These are phyloP conservation scores for Boletus barrowsii DNA, from an alignment of 768 basidiomycete genomes.

Conservation along the genomic window DNA sequence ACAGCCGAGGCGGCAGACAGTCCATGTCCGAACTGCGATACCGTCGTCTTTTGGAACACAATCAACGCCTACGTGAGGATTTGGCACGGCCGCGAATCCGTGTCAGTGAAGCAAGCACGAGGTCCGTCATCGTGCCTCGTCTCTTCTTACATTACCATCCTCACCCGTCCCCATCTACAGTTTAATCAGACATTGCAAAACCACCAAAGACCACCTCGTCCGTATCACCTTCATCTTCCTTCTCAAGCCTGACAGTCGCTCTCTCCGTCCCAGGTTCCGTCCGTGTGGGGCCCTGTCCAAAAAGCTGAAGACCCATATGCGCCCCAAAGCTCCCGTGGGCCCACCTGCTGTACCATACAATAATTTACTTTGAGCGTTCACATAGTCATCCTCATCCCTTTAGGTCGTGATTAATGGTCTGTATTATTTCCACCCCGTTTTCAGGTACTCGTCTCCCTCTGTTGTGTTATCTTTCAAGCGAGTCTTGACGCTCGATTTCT, in stretches of 20 bases:
- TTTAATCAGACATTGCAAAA: slow-evolving; percentile 71
- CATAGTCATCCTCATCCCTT: neutral
- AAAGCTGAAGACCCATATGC: slow-evolving; percentile 93
- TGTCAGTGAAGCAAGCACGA: slow-evolving; percentile 69
- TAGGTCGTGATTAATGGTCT: slow-evolving; percentile 1
- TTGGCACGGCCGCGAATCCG: slow-evolving; percentile 66
- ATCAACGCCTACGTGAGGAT: slow-evolving; percentile 68
- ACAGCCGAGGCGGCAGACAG: slow-evolving; percentile 60
- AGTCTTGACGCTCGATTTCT: slow-evolving; percentile 1
- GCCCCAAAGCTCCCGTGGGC: slow-evolving; percentile 53
- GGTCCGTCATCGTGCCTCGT: slow-evolving; percentile 38
- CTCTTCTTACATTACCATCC: neutral
- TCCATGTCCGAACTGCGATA: slow-evolving; percentile 83
- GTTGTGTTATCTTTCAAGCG: slow-evolving; percentile 11
- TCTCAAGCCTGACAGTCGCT: slow-evolving; percentile 8
- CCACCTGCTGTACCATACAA: slow-evolving; percentile 60
- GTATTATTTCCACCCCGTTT: slow-evolving; percentile 14
- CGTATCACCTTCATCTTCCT: slow-evolving; percentile 21
- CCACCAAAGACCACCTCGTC: slow-evolving; percentile 68
- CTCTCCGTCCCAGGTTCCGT: slow-evolving; percentile 65
- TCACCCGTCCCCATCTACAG: slow-evolving; percentile 35
- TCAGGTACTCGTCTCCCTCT: slow-evolving; percentile 6
- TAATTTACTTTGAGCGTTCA: slow-evolving; percentile 23
- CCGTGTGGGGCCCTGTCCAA: slow-evolving; percentile 95
- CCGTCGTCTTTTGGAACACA: slow-evolving; percentile 73